Base-by-base conservation (phyloP, 495 filamentous ascomycete genomes). In the Aspergillus taichungensis region DNA sequence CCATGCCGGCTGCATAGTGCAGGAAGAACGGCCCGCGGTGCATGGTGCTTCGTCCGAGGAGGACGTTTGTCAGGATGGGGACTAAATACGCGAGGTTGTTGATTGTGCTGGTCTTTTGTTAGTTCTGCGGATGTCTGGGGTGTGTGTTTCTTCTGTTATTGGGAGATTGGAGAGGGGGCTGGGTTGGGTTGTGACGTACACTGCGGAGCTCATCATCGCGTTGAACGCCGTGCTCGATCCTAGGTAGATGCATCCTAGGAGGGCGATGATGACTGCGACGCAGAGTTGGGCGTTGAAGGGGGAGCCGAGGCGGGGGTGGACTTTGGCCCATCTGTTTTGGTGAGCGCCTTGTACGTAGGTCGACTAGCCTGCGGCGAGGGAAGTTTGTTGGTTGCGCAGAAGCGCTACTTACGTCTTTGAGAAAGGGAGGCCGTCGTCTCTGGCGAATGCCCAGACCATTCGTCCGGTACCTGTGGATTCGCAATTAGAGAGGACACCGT, bases 361-460 rank as follows among this genome's bases (percentile, higher is more conserved):
- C 4, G 18, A 24, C 18, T 24, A 24, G 1, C 18, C 18, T 24
- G 18, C n/a, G n/a, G n/a, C n/a, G 18, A 4, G 14, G 30, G 24
- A 10, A 42, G 37, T 40, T 45, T 49, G 13, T 50, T 50, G 9
- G 3, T 11, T 13, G 4, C 3, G 11, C 32, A 8, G 7, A 8
- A 9, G 12, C 13, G 34, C 13, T 2, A 34, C 55, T 45, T 53
- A 67, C 56, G 65, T 40, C 9, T 50, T 46, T 0, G 63, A 61
- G 11, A 67, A 57, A 0, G 66, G 67, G 6, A 66, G 61, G 10
- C 64, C 67, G 8, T 79, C 72, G 53, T 91, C 86, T 27, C 86
- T 75, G 12, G 84, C 76, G 30, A 91, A 77, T 1, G 85, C 78
- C 86, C 86, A 90, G 55, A 83, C 78, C 12, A 63, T 56, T 31